Conservation (phyloP, 1,284 basidiomycete species). For the Cryptococcus sp. region DNA sequence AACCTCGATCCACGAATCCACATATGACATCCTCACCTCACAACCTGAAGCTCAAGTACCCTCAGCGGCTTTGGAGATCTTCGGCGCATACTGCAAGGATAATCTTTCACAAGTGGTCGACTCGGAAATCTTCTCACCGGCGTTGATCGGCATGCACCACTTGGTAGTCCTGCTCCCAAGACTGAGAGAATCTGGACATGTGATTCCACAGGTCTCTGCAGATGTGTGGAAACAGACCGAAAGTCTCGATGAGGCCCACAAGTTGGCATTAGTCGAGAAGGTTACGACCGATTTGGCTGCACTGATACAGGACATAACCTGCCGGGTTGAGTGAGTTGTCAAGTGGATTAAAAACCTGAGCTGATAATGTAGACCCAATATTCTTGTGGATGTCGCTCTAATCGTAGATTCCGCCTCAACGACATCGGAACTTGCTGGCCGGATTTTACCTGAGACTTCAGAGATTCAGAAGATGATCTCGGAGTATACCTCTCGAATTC, state of each 20-base stretch:
- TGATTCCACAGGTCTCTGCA: conserved; percentile 2
- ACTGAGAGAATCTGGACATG: conserved; percentile 5
- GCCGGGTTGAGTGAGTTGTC: conserved; percentile 16
- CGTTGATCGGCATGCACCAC: conserved; percentile 35
- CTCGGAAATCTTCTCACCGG: conserved; percentile 27
- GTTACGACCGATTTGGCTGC: conserved; percentile 23
- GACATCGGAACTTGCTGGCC: conserved; percentile 10
- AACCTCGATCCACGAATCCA: conserved; percentile 51
- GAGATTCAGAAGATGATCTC: conserved; percentile 13
- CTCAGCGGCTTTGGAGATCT: conserved; percentile 20
- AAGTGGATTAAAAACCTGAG: neutral
- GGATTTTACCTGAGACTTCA: conserved; percentile 21
- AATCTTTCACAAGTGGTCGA: conserved; percentile 19
- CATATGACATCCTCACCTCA: conserved; percentile 45
- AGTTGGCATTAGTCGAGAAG: conserved; percentile 11
- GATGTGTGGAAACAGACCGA: conserved; percentile 19
- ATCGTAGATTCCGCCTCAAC: conserved; percentile 13
- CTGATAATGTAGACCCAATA: conserved; percentile 18
- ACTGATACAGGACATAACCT: conserved; percentile 13
- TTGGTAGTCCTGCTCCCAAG: conserved; percentile 29
- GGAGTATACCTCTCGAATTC: conserved; percentile 46
- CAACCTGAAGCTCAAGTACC: conserved; percentile 8
- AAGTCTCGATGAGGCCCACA: conserved; percentile 7
- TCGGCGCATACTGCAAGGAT: conserved; percentile 28
- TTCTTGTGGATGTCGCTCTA: conserved; percentile 36